phyloP scores from a whole-genome alignment of 1,284 basidiomycete species.

The Trichosporon coremiiforme region DNA sequence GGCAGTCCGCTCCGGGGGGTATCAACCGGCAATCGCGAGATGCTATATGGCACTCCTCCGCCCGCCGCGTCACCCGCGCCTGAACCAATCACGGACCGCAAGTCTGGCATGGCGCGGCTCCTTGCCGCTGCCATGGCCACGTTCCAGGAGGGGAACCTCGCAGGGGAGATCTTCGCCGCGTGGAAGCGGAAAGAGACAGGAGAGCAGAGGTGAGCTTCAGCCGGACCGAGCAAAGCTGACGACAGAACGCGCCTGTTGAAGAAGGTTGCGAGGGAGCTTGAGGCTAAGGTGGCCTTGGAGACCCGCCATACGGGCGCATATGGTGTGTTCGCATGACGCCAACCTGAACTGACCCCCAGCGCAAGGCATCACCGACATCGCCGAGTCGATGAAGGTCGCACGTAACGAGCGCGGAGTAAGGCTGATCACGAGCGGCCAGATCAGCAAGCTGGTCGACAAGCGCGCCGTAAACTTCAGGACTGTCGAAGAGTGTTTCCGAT shows the following conservation, averaged over 20 bases:
- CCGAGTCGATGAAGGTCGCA: slow-evolving; percentile 28
- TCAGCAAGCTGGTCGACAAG: slow-evolving; percentile 19
- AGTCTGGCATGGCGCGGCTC: slow-evolving; percentile 23
- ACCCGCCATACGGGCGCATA: slow-evolving; percentile 19
- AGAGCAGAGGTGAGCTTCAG: slow-evolving; percentile 23
- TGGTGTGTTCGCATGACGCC: not conserved
- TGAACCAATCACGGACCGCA: not conserved
- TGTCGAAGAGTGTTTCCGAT: slow-evolving; percentile 27
- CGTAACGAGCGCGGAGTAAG: slow-evolving; percentile 28
- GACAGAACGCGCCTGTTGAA: slow-evolving; percentile 18
- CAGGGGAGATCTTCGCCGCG: slow-evolving; percentile 26
- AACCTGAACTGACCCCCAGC: slow-evolving; percentile 20
- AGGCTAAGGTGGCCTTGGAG: slow-evolving; percentile 25
- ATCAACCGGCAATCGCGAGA: not conserved
- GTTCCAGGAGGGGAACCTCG: slow-evolving; percentile 23
- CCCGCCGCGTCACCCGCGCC: not conserved
- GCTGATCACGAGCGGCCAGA: slow-evolving; percentile 22
- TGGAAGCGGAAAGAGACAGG: slow-evolving; percentile 32
- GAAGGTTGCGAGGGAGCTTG: slow-evolving; percentile 27
- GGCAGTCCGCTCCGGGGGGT: not conserved
- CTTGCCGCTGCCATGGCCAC: slow-evolving; percentile 25
- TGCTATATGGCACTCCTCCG: not conserved
- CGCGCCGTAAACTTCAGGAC: slow-evolving; percentile 22
- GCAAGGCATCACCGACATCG: slow-evolving; percentile 18
- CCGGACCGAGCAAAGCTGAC: not conserved